Base-by-base conservation (phyloP, 306 rosid species). In the Lablab purpureus region DNA sequence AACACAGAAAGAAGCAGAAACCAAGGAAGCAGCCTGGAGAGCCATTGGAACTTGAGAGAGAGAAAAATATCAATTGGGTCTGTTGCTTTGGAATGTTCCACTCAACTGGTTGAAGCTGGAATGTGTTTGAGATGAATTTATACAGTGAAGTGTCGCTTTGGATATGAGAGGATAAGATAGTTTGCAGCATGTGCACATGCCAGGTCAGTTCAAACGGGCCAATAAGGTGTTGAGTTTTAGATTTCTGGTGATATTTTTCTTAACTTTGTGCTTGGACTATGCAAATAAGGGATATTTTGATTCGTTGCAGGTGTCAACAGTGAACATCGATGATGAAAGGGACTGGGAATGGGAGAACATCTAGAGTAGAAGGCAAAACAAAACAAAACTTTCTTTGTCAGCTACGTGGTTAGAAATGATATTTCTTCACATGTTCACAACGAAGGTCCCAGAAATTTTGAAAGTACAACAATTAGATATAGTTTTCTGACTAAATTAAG, bases 81-180 rank as follows among this genome's bases (percentile, higher is more conserved):
- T 30, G 3, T 47, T 65, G 36, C 50, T 77, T 51, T 15, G 15
- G 49, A 75, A 62, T 62, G 32, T 32, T 47, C 10, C 67, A 66
- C 74, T 32, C 0, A 75, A 30, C 41, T 43, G 10, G n/a, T 19
- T 78, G 15, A 11, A 43, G 45, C 43, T 40, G 28, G 14, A 34
- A 66, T 65, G 28, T 78, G 32, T 10, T 6, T 12, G 69, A 10
- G 11, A 34, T 7, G 79, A 54, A 22, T 46, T 77, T 83, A 83
- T 83, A 83, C 11, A 66, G 71, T 46, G 75, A 23, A 78, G 58
- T 83, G 50, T 47, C 7, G n/a, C 0, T 23, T 49, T 0, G 67
- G 79, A 72, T 47, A 62, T 60, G 80, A 65, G 47, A 43, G 76
- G 83, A 83, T 78, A 83, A 78, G 86, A 83, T 83, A 67, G 64